phyloP scores from a whole-genome alignment of 208 protist species.

The Acanthamoeba royreba region DNA sequence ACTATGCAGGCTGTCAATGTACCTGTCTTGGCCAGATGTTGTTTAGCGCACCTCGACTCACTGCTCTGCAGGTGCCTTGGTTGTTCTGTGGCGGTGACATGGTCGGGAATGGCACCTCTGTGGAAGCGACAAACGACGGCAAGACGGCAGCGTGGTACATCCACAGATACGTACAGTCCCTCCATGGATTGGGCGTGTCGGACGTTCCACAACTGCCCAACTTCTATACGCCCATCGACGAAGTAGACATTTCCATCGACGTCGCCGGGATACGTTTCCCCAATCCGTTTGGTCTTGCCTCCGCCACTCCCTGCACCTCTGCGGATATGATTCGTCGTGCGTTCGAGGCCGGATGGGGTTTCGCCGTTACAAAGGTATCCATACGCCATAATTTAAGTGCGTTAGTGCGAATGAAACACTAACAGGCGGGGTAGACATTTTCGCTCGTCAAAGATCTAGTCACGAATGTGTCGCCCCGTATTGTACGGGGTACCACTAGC shows the following conservation, averaged over 20 bases:
- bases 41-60: neutral
- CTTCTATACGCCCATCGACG: conserved; percentile 84
- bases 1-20: conserved; percentile 51
- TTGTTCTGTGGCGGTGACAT: conserved; percentile 86
- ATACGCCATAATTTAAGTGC: too few species aligned
- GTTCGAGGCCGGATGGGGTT: conserved; percentile 87
- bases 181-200: conserved; percentile 65
- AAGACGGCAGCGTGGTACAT: conserved; percentile 87
- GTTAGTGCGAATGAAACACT: too few species aligned
- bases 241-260: conserved; percentile 83
- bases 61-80: neutral
- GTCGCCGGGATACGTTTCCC: conserved; percentile 84
- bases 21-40: neutral
- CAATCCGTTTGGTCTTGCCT: conserved; percentile 90
- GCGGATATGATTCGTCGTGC: conserved; percentile 75
- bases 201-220: conserved; percentile 74
- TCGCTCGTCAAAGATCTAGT: conserved; percentile 83
- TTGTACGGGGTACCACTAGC: conserved; percentile 76
- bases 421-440: too few species aligned
- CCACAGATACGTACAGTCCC: conserved; percentile 80
- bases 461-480: conserved; percentile 86
- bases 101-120: conserved; percentile 76
- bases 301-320: conserved; percentile 80
- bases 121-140: conserved; percentile 90
- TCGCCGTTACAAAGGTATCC: conserved; percentile 84